Conservation (phyloP, 345 rosid genomes). For the Eucalyptus polyanthemos region DNA sequence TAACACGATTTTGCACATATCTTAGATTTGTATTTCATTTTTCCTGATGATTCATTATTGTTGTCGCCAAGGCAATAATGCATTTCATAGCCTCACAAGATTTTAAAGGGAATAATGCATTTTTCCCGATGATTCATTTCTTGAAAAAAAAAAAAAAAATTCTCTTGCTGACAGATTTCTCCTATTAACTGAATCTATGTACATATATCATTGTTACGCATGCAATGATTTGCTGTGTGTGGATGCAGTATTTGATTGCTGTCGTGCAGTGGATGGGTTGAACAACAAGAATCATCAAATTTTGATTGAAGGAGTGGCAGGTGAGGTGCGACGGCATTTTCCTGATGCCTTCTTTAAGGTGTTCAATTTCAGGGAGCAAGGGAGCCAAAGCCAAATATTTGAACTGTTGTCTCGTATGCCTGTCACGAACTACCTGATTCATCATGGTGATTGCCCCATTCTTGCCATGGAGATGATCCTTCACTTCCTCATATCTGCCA, state of each 20-base stretch:
- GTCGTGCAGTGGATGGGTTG: slow-evolving; percentile 56
- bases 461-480: slow-evolving; percentile 74
- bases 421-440: slow-evolving; percentile 86
- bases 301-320: slow-evolving; percentile 50
- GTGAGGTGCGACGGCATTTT: slow-evolving; percentile 50
- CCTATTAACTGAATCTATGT: not conserved
- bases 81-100: not conserved
- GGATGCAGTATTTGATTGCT: slow-evolving; percentile 19
- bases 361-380: slow-evolving; percentile 75
- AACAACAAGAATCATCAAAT: slow-evolving; percentile 43
- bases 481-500: slow-evolving; percentile 76
- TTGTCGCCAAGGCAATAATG: not conserved
- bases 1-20: not conserved
- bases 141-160: not conserved
- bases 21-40: not conserved
- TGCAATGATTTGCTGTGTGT: not conserved
- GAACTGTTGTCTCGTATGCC: slow-evolving; percentile 55
- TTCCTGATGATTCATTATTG: not conserved
- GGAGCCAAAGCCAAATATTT: slow-evolving; percentile 34
- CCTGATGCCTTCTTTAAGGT: slow-evolving; percentile 58
- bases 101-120: too few relatives aligned
- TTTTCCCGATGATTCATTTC: not conserved
- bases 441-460: slow-evolving; percentile 75
- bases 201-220: rapidly evolving
- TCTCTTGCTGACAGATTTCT: not conserved